Percentiles rank a stretch among this genome's conserved stretches.
Conservation (phyloP, 352 stramenopile species). For the Phytopythium helicoides region DNA sequence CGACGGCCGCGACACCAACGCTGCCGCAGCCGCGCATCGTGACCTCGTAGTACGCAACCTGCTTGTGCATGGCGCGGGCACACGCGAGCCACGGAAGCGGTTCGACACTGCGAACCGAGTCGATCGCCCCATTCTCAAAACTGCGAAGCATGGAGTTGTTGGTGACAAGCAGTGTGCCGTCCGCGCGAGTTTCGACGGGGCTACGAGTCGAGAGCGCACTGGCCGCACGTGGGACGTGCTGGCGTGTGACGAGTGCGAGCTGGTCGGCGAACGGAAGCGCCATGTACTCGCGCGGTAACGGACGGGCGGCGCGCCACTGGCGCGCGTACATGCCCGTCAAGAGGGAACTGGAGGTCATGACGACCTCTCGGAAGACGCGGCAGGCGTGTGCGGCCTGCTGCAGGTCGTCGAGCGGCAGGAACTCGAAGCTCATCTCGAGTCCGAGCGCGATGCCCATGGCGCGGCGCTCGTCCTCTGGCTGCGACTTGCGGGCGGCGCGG, state of each 20-base stretch:
- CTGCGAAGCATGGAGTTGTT: constrained; percentile 87
- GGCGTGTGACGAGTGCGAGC: constrained; percentile 29
- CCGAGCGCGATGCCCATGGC: constrained; percentile 35
- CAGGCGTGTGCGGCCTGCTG: constrained; percentile 42
- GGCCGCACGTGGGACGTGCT: constrained; percentile 23
- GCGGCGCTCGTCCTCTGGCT: background rate
- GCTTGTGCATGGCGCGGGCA: constrained; percentile 43
- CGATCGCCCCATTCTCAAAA: constrained; percentile 62
- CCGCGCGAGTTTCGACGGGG: constrained; percentile 25
- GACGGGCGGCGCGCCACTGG: constrained; percentile 38
- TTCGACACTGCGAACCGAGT: constrained; percentile 63
- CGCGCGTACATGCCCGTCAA: constrained; percentile 58
- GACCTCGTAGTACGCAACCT: constrained; percentile 80
- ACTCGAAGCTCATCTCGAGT: constrained; percentile 75
- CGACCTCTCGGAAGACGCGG: constrained; percentile 53
- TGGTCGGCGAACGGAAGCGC: constrained; percentile 39
- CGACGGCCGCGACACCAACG: constrained; percentile 70
- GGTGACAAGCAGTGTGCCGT: constrained; percentile 47
- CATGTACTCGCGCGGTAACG: constrained; percentile 35
- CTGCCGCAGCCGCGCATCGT: constrained; percentile 68
- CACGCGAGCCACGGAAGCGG: constrained; percentile 55
- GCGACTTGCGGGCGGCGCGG: constrained; percentile 14
- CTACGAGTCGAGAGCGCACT: constrained; percentile 60
- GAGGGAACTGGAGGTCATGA: constrained; percentile 39
- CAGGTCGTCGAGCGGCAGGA: constrained; percentile 56